A percentile compares a stretch with the other conserved stretches of the same genome.
Conservation (phyloP, 148 eudicot species). For the Arbutus unedo region DNA sequence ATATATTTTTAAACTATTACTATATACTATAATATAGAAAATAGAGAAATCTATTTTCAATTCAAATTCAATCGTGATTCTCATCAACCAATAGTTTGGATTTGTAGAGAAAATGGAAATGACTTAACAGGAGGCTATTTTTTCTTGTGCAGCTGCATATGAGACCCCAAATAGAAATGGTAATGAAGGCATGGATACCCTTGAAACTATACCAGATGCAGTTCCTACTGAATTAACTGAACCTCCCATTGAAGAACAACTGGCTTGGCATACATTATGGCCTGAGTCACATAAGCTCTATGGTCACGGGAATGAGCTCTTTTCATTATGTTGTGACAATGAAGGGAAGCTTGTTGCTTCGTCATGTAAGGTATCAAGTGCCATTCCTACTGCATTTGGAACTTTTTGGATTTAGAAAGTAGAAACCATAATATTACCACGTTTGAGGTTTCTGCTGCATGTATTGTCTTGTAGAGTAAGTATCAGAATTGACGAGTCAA, state of each 20-base stretch:
- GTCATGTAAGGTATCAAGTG: constrained; percentile 74
- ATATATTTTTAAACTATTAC: too few relatives aligned
- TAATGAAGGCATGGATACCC: constrained; percentile 64
- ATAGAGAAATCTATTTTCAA: too few relatives aligned
- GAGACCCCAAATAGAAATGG: constrained; percentile 44
- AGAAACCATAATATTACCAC: not conserved
- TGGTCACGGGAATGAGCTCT: constrained; percentile 94
- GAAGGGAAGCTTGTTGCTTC: constrained; percentile 86
- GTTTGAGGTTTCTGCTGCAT: not conserved
- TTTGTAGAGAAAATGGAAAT: not conserved
- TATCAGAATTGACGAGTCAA: not conserved
- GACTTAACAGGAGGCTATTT: constrained; percentile 7
- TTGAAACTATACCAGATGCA: constrained; percentile 94
- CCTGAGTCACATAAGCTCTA: constrained; percentile 95
- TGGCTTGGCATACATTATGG: constrained; percentile 94
- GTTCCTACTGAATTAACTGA: constrained; percentile 83
- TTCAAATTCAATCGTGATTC: too few relatives aligned
- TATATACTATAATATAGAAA: too few relatives aligned
- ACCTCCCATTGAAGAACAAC: constrained; percentile 94
- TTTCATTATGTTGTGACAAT: constrained; percentile 79
- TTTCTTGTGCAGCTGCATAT: constrained; percentile 43
- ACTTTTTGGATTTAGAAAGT: not conserved
- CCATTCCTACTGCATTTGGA: not conserved
- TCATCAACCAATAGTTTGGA: too few relatives aligned
- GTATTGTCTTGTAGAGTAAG: not conserved